Base-by-base conservation (phyloP, 2,329 filamentous ascomycete genomes). In the Chaetomiaceae sp. region DNA sequence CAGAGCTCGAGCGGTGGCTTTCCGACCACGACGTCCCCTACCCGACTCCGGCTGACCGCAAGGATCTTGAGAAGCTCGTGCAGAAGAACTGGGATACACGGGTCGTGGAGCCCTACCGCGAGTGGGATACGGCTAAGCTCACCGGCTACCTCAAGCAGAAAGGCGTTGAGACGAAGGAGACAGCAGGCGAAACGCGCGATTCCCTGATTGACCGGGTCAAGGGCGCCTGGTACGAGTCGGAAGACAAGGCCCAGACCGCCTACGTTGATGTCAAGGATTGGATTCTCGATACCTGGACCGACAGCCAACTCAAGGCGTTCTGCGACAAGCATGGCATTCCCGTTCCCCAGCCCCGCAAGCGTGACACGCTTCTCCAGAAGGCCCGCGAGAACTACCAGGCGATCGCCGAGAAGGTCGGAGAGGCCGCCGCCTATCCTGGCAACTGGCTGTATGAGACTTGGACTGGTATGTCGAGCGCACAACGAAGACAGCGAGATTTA, bases 1-100 rank as follows among this genome's bases (percentile, higher is more conserved):
- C 88, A 18, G 93, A 98, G 75, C 81, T 98, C 24, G 91, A 98
- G 72, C 81, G 90, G 61, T 98, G 93, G 93, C 81, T 98, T 40
- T 86, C 86, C 24, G 93, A 98, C 64, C 79, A 97, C 70, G 81
- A 90, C 65, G 76, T 98, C 48, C 88, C 91, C 9, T 89, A 96
- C 65, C 89, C 93, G n/a, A 83, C 81, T 10, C 81, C 90, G 10
- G 82, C 91, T 39, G 89, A 96, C 68, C 88, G 93, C 62, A 95
- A 93, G 69, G 88, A 95, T 56, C 82, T 98, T n/a, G 86, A 95
- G 69, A 83, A 83, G 52, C 72, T 94, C n/a, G 85, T 97, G 54
- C 84, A 88, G 69, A 77, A 82, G 61, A 90, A 95, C 72, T 98
- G 93, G 93, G 81, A 95, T 38, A 68, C 76, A 57, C 83, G 86